A percentile compares a stretch with the other conserved stretches of the same genome.
These are phyloP conservation scores for Acacia crassicarpa DNA, from an alignment of 306 rosid genomes.

Conservation along the genomic window DNA sequence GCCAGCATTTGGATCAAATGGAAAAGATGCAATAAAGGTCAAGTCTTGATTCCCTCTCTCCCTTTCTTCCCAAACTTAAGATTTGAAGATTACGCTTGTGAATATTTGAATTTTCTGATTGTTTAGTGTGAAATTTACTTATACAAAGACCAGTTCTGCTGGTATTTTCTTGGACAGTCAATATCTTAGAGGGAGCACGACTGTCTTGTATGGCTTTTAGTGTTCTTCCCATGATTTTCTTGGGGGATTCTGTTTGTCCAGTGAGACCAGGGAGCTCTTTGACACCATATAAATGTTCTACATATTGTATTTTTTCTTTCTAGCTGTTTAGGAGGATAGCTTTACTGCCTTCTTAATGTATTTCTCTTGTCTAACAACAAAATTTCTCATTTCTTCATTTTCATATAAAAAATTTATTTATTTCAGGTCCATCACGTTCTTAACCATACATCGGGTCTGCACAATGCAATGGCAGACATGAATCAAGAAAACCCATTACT, in stretches of 20 bases:
- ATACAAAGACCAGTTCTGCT: neutral
- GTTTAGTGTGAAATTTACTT: neutral
- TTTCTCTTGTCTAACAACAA: neutral
- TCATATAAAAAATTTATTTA: neutral
- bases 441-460: slow-evolving; percentile 97
- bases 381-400: neutral
- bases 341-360: neutral
- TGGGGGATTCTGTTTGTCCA: neutral
- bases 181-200: neutral
- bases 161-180: neutral
- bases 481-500: slow-evolving; percentile 64
- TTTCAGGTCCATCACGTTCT: slow-evolving; percentile 94
- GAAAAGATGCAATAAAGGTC: slow-evolving; percentile 84
- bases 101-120: slow-evolving; percentile 8
- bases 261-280: neutral
- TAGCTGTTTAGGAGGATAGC: slow-evolving; percentile 9
- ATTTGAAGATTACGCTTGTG: slow-evolving; percentile 4
- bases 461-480: slow-evolving; percentile 70
- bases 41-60: slow-evolving; percentile 23
- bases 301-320: neutral
- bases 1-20: slow-evolving; percentile 84
- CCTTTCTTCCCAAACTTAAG: neutral
- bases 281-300: neutral
- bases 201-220: neutral
- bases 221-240: neutral